Base-by-base conservation (phyloP, 164 flowering plant species). In the Piper longum region DNA sequence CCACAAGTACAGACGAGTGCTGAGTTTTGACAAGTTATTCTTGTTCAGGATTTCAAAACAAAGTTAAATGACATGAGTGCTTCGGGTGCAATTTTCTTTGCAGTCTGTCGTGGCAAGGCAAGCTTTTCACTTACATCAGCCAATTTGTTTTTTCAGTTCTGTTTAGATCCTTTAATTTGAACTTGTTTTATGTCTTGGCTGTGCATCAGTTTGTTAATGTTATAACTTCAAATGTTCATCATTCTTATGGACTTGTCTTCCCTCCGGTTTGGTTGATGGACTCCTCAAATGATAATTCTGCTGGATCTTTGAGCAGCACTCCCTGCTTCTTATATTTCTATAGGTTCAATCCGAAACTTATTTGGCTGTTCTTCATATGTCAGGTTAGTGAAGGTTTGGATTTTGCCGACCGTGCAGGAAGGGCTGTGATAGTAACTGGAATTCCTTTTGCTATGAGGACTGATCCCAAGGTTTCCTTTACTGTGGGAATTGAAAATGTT, bases 321-420 rank as follows among this genome's bases (percentile, higher is more conserved):
- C 26, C 3, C 39, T 19, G 36, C 5, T 40, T 41, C 43, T 42
- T 16, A 42, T 40, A 41, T 14, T 41, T 9, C 42, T 42, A 9
- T 40, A 9, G 14, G 18, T 60, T 42, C 14, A 18, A 11, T 60
- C 18, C 12, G 16, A 55, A 41, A 48, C 11, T 62, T 26, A 4
- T 14, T 11, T 59, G 36, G 9, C 36, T 6, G 9, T 7, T 40
- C 41, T 63, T 51, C 56, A 26, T 62, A 61, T 67, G 40, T 60
- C 75, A 93, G 99, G 99, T 93, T 45, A 93, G 99, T 73, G 99
- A 93, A 79, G 99, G 99, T 58, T 70, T 93, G 70, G 99, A 93
- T 79, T 93, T 93, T 85, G 87, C 97, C 57, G 99, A 93, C 70
- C 87, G 79, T 73, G 92, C 92, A 73, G 99, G 97, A 62, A 84